Base-by-base conservation (phyloP, 2,329 filamentous ascomycete genomes). In the Coniochaeta sp. region DNA sequence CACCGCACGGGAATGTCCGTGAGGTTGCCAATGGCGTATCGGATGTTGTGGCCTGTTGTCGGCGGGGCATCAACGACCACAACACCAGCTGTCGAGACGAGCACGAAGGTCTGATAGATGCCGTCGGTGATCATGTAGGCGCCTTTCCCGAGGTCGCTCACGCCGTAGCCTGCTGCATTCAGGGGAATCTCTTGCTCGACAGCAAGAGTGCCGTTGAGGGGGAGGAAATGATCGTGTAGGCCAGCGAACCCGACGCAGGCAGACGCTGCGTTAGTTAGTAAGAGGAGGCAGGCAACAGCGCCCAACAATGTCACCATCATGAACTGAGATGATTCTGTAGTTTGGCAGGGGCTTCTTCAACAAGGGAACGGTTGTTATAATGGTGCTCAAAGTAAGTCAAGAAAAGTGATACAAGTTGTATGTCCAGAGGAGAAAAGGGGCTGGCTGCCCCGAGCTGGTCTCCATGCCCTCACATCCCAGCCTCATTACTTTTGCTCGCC, bases 81-180 rank as follows among this genome's bases (percentile, higher is more conserved):
- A 4, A 61, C 60, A 6, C 60, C 60, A 24, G 22, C 34, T 4
- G 60, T 59, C 24, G 60, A 61, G 26, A 61, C 57, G 11, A 61
- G 24, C 12, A 61, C 34, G 17, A 61, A 38, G 19, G 47, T 57
- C 22, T 61, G 47, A 31, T 61, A 61, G 16, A 34, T 38, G n/a
- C 52, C 52, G n/a, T 61, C 60, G 9, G 60, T 61, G 57, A 61
- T 38, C 60, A 61, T 61, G 58, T 61, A 61, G 28, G 60, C 60
- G 19, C 60, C 60, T 7, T 47, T 12, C 22, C 60, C 60, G 16
- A 61, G 43, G 57, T 55, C 16, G 28, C 40, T 43, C 6, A 61
- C 50, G 16, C 50, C 47, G 19, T 61, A 61, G n/a, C 60, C 60
- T 16, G 47, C 60, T 14, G 34, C 28, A 58, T 60, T 60, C 5